A percentile compares a stretch with the other conserved stretches of the same genome.
Evolutionary conservation across 345 rosid genomes (phyloP).

Genomic region (Brassica incana): DNA sequence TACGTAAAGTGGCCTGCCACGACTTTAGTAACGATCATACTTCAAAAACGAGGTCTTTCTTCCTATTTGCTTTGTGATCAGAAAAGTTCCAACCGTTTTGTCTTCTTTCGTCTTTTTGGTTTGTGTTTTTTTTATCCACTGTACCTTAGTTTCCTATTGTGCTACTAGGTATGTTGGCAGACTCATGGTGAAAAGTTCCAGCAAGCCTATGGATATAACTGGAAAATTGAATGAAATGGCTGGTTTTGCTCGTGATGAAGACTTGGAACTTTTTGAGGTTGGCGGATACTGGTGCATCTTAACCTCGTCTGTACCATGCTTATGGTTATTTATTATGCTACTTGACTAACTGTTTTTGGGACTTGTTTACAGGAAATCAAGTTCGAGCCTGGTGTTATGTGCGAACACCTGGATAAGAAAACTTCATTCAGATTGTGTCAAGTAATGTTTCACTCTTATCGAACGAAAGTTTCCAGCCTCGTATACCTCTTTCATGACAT

Average conservation of each 20-base stretch:
- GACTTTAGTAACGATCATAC: background rate
- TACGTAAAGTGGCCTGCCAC: slow-evolving; percentile 12
- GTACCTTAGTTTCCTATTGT: slow-evolving; percentile 21
- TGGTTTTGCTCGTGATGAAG: slow-evolving; percentile 83
- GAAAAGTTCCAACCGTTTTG: background rate
- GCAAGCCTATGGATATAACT: slow-evolving; percentile 75
- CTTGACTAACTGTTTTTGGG: slow-evolving; percentile 14
- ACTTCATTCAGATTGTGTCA: slow-evolving; percentile 67
- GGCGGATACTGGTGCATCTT: slow-evolving; percentile 14
- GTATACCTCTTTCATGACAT: slow-evolving; percentile 16
- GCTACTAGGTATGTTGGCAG: slow-evolving; percentile 68
- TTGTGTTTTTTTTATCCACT: background rate
- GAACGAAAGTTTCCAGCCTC: background rate
- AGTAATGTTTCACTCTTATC: slow-evolving; percentile 46
- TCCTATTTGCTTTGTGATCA: background rate
- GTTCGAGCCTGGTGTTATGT: slow-evolving; percentile 88
- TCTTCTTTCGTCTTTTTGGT: background rate
- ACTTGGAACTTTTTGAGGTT: slow-evolving; percentile 90
- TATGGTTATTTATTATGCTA: background rate
- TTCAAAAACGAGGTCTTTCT: slow-evolving; percentile 2
- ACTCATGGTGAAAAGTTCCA: slow-evolving; percentile 74
- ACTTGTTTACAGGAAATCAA: slow-evolving; percentile 71
- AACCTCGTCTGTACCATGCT: slow-evolving; percentile 12
- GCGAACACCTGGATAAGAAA: slow-evolving; percentile 79
- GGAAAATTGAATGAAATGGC: slow-evolving; percentile 80